Evolutionary conservation across 176 grass and related monocot species (phyloP).

Genomic region (Otatea glauca): DNA sequence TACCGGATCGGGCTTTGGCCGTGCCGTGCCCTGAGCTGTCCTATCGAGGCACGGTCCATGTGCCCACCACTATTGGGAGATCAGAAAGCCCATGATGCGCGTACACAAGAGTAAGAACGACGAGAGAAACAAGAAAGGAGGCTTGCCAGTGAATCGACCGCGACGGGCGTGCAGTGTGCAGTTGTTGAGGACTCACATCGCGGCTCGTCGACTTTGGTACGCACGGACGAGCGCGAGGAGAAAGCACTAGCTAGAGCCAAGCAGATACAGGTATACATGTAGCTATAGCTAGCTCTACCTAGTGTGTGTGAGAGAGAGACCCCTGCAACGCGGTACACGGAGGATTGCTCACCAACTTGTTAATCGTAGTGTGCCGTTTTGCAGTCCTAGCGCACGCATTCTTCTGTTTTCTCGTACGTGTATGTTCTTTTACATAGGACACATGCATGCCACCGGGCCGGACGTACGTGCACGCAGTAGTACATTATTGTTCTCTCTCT

Average conservation of each 20-base stretch:
- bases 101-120: neutral
- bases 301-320: accelerated
- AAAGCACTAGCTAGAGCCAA: neutral
- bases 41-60: no score
- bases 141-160: neutral
- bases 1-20: no score
- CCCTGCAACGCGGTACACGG: neutral
- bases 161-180: neutral
- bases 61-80: no score
- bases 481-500: constrained; percentile 11
- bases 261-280: neutral
- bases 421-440: neutral
- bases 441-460: neutral
- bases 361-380: neutral
- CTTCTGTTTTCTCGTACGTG: neutral
- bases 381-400: neutral
- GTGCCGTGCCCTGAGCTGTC: no score
- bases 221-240: neutral
- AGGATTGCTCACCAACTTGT: neutral
- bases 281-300: neutral
- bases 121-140: neutral
- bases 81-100: neutral
- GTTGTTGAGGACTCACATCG: constrained; percentile 46
- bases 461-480: neutral
- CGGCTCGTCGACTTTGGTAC: constrained; percentile 16